A percentile compares a stretch with the other conserved stretches of the same genome.
Evolutionary conservation across 176 grass and related monocot genomes (phyloP).

Genomic region (Coix lacrymajobi): DNA sequence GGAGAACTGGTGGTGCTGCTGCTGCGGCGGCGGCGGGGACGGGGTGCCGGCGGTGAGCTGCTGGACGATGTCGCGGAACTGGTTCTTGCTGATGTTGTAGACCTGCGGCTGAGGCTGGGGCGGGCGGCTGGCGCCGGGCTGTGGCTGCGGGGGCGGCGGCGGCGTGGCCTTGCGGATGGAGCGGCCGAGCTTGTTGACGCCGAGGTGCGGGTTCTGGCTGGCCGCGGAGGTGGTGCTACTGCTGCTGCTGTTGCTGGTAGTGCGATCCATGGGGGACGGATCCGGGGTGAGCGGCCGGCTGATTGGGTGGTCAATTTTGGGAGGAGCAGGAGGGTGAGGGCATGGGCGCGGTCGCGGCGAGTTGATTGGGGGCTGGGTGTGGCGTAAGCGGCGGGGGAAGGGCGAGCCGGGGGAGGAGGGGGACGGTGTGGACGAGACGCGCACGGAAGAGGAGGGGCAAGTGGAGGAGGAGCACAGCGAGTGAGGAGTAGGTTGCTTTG

Average conservation of each 20-base stretch:
- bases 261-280: slow-evolving; percentile 60
- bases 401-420: background rate
- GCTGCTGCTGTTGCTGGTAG: slow-evolving; percentile 32
- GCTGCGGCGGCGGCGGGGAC: slow-evolving; percentile 30
- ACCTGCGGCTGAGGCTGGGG: slow-evolving; percentile 89
- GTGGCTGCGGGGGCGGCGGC: slow-evolving; percentile 34
- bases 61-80: slow-evolving; percentile 95
- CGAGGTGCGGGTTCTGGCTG: slow-evolving; percentile 57
- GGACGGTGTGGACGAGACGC: slow-evolving; percentile 16
- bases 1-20: slow-evolving; percentile 4
- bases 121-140: slow-evolving; percentile 28
- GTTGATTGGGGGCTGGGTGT: background rate
- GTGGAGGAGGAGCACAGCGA: background rate
- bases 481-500: background rate
- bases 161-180: slow-evolving; percentile 77
- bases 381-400: background rate
- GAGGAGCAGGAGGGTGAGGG: background rate
- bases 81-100: slow-evolving; percentile 99
- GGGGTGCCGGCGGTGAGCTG: slow-evolving; percentile 94
- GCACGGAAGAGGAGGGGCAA: slow-evolving; percentile 4
- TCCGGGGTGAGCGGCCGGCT: background rate
- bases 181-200: slow-evolving; percentile 80
- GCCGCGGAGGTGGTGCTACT: background rate
- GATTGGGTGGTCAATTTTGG: background rate
- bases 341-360: background rate